Base-by-base conservation (phyloP, 2,329 filamentous ascomycete genomes). In the Claviceps citrina region DNA sequence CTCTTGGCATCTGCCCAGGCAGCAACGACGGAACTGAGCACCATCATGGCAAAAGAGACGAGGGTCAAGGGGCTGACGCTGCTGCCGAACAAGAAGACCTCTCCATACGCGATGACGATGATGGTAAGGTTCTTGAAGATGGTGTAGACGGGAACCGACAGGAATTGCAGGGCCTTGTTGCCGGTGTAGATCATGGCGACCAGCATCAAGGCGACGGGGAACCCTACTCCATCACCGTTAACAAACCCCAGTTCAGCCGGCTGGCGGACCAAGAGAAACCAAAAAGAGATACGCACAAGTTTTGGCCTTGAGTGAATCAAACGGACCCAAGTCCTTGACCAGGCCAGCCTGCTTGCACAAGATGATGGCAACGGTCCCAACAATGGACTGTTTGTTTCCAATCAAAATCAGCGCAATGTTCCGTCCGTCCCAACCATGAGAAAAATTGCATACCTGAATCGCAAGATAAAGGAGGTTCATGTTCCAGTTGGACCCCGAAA, bases 81-180 rank as follows among this genome's bases (percentile, higher is more conserved):
- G 55, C 89, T 89, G 46, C 91, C 91, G 51, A 98, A 98, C 87
- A 87, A 95, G 40, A 96, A 72, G 22, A 98, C 89, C 66, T 98
- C 91, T 51, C 91, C 91, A 52, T 98, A 98, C 42, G 91, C 91
- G 55, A 96, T 98, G 49, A 96, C 78, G 54, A 96, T 96, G 61
- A 93, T 98, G 47, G 91, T 95, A 68, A 98, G 64, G 67, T 98
- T 98, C 74, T 98, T 98, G 74, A 98, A 98, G 60, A 98, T 98
- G 43, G 91, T 98, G 67, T 98, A 98, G 25, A 98, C 91, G 20
- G 91, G 91, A 39, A 98, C 93, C 26, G 87, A 95, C 45, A 98
- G 81, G 64, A 80, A 96, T 64, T 95, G 86, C 35, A 98, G 77
- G 16, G 91, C 86, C 68, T 95, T 95, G 55, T 84, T 91, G 54